These are phyloP conservation scores for Talaromyces liani DNA, from an alignment of 495 filamentous ascomycete genomes.

Conservation along the genomic window DNA sequence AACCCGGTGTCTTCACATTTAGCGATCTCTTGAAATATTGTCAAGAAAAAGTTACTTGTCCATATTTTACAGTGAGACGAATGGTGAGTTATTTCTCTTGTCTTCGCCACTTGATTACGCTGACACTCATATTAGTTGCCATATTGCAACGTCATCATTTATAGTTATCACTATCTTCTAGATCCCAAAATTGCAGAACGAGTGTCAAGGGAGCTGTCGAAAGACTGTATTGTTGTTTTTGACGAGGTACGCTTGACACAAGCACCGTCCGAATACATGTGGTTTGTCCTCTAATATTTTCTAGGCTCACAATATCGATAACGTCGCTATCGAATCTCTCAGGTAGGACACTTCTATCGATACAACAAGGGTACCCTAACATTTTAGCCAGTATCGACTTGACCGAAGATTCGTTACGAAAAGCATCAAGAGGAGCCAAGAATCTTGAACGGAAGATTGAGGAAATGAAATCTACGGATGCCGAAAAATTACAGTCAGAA, in stretches of 20 bases:
- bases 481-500: conserved; percentile 86
- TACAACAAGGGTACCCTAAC: not conserved
- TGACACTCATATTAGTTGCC: conserved; percentile 45
- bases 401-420: conserved; percentile 85
- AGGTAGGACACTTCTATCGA: not conserved
- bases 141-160: conserved; percentile 98
- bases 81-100: conserved; percentile 58
- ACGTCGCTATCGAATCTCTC: conserved; percentile 91
- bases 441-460: conserved; percentile 85
- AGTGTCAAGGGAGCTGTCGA: conserved; percentile 92
- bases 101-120: not conserved
- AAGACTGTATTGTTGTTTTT: conserved; percentile 98
- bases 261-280: conserved; percentile 84
- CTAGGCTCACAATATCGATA: conserved; percentile 99
- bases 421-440: conserved; percentile 78
- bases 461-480: conserved; percentile 89
- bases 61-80: conserved; percentile 88
- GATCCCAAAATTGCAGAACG: conserved; percentile 98
- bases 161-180: conserved; percentile 96
- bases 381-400: conserved; percentile 73
- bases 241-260: conserved; percentile 84
- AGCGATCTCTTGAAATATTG: conserved; percentile 82
- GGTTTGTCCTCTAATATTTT: conserved; percentile 99
- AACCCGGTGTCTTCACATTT: conserved; percentile 92
- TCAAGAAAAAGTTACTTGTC: conserved; percentile 92